Percentiles rank a stretch among this genome's conserved stretches.
These are phyloP conservation scores for Ganoderma sinense DNA, from an alignment of 1,284 basidiomycete species.

Conservation along the genomic window DNA sequence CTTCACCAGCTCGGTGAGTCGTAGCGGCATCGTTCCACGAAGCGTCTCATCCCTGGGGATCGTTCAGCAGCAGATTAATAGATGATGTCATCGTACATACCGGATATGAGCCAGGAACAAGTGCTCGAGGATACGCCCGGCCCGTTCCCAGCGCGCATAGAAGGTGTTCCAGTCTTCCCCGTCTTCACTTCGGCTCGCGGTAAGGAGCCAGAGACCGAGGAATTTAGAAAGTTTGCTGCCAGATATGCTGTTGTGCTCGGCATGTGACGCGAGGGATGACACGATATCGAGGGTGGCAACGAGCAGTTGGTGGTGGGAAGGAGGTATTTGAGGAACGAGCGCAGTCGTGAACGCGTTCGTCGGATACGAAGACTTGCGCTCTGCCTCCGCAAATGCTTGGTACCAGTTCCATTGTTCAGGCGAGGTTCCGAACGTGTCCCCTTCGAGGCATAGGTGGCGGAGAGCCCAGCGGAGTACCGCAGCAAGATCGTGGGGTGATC, in stretches of 20 bases:
- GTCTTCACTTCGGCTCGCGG: slow-evolving; percentile 50
- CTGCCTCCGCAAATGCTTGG: slow-evolving; percentile 61
- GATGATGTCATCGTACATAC: slow-evolving; percentile 45
- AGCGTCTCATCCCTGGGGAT: slow-evolving; percentile 63
- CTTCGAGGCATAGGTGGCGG: slow-evolving; percentile 70
- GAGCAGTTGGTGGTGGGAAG: slow-evolving; percentile 64
- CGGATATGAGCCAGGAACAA: slow-evolving; percentile 74
- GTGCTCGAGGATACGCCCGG: slow-evolving; percentile 75
- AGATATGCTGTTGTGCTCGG: slow-evolving; percentile 73
- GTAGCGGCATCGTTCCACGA: slow-evolving; percentile 64
- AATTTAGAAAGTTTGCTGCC: slow-evolving; percentile 78
- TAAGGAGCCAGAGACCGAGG: slow-evolving; percentile 76
- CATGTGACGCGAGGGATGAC: slow-evolving; percentile 71
- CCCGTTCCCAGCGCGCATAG: slow-evolving; percentile 75
- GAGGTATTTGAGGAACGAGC: slow-evolving; percentile 63
- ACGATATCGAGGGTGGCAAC: slow-evolving; percentile 64
- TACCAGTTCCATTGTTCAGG: slow-evolving; percentile 67
- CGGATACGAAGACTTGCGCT: slow-evolving; percentile 64
- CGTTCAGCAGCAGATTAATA: slow-evolving; percentile 13
- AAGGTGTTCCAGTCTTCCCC: slow-evolving; percentile 67
- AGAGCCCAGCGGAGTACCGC: slow-evolving; percentile 82
- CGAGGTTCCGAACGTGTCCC: slow-evolving; percentile 56
- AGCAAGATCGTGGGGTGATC: slow-evolving; percentile 76
- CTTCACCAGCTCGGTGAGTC: slow-evolving; percentile 72
- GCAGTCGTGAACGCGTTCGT: slow-evolving; percentile 64